Evolutionary conservation across 2,329 filamentous ascomycete genomes (phyloP), one percentile per base, ranked within the genome.

Genomic region (Ceratocystis albifundus): DNA sequence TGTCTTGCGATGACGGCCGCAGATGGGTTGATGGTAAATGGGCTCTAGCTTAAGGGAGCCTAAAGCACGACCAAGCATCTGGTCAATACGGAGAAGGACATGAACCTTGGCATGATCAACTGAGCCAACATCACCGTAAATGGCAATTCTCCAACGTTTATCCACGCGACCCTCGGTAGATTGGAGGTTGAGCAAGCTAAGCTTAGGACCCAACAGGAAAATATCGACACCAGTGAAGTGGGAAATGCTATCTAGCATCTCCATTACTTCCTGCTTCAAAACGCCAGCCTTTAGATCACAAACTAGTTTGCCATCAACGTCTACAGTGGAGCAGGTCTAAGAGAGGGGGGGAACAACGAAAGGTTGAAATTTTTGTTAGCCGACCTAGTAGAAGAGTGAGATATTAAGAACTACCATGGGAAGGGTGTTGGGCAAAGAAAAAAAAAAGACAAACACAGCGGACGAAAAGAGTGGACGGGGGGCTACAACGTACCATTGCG

Each of bases 81-180:
- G 90, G 75, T 99, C 94, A 74, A 99, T 97, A 81, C 96, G 94
- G 75, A 97, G 96, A 75, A 99, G 79, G 50, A 96, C 87, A 70
- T 94, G 85, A 20, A 93, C 96, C 81, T 99, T 99, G 66, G 94
- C 94, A 76, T 97, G 93, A 76, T 99, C 94, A 32, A 90, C 88
- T 70, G 91, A 96, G 77, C 97, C 86, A 76, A 94, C 88, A 74
- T 99, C 94, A 65, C 94, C 93, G 72, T 94, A 99, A 70, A 99
- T 95, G 71, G 90, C 89, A 69, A 96, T 88, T 73, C 93, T 87
- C 80, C 95, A 91, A 71, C 93, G 86, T 75, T 94, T 89, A 75
- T 96, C 92, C 72, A 90, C 88, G 71, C 89, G 89, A 72, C 94
- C 87, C 72, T 94, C 87, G 59, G 88, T 88, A 69, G 88, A 80